Base-by-base conservation (phyloP, 768 basidiomycete genomes). In the Tulasnella sp. region DNA sequence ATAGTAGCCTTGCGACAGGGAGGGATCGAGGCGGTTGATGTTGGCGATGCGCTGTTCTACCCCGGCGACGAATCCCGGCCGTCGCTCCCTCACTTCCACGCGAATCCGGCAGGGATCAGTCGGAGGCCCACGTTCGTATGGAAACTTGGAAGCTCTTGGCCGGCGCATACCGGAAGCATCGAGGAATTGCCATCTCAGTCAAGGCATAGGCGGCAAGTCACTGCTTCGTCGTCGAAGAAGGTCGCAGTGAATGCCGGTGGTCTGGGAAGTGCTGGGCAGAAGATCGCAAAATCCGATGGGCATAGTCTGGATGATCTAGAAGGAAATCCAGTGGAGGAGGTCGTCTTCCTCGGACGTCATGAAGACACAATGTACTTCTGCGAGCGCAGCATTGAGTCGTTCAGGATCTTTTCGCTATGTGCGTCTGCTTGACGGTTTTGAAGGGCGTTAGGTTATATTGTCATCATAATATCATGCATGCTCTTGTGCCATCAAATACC, bases 1-100 rank as follows among this genome's bases (percentile, higher is more conserved):
- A 75, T 92, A 3, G 83, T 92, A 32, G 89, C 89, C 15, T 80
- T 92, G 81, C 83, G 89, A 21, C 88, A 88, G 69, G 88, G 88
- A 30, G 89, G 90, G 2, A 70, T 92, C 38, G 89, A 92, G 66
- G 88, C 79, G 0, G 82, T 89, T 29, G 85, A 90, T 65, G 74
- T 91, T 32, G 77, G 81, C 26, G 89, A 92, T 68, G 89, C 88
- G 3, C 71, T 92, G 43, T 74, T 91, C 56, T 80, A 77, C 56
- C 89, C 89, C 24, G 89, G 83, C 0, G 89, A 92, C 66, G 80
- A 83, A 64, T 91, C 88, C 4, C 80, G 89, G 50, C 81, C 80
- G 3, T 69, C 73, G 7, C 66, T 90, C n/a, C 89, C 89, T 1
- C 75, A 84, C 63, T 92, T 87, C 67, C 74, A 77, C 48, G 78